Evolutionary conservation across 75 land plant genomes (phyloP).

Genomic region (Azolla pinnata): DNA sequence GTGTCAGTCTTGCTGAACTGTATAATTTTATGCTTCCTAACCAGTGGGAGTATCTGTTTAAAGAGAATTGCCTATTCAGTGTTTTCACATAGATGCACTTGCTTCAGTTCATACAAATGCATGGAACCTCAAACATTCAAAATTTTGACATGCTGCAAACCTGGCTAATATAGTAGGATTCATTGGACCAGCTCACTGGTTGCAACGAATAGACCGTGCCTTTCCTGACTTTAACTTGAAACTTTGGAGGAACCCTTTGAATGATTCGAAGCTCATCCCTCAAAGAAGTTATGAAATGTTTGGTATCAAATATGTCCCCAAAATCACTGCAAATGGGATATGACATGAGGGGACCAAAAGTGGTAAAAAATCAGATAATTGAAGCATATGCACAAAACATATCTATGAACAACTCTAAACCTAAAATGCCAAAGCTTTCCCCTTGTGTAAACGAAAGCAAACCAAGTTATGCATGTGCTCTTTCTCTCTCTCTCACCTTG

Average conservation of each 20-base stretch:
- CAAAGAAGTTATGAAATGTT: conserved; percentile 31
- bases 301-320: conserved; percentile 34
- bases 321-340: conserved; percentile 43
- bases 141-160: conserved; percentile 2
- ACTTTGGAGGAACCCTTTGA: conserved; percentile 20
- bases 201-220: conserved; percentile 11
- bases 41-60: conserved; percentile 41
- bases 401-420: no score
- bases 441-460: no score
- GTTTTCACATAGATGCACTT: not conserved
- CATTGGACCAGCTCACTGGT: conserved; percentile 43
- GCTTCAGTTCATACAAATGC: no score
- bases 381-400: no score
- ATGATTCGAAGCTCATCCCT: conserved; percentile 29
- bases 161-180: conserved; percentile 29
- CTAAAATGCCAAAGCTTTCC: no score
- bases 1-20: conserved; percentile 51
- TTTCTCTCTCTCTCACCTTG: no score
- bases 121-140: not conserved
- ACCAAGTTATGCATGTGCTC: no score
- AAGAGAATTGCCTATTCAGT: not conserved
- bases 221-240: not conserved
- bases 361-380: no score
- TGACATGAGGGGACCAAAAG: no score
- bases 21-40: conserved; percentile 39